Base-by-base conservation (phyloP, 352 stramenopile genomes). In the Pythium chondricola region DNA sequence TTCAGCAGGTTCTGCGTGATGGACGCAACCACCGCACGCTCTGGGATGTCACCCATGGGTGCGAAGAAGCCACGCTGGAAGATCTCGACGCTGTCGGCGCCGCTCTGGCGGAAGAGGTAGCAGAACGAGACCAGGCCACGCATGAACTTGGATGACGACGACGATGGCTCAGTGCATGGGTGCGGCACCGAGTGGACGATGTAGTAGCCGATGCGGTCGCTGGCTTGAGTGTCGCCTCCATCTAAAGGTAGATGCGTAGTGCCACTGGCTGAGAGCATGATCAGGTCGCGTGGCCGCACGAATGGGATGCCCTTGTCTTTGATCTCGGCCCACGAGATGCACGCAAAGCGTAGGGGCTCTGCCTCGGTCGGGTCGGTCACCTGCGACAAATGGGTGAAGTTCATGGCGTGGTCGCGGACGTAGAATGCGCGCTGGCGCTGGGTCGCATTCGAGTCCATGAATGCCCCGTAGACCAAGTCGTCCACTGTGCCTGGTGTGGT, bases 201-300 rank as follows among this genome's bases (percentile, higher is more conserved):
- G 24, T 54, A 46, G 37, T 47, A 54, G 16, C 47, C 47, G 7
- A 54, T 24, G 33, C 35, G 35, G 22, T 54, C 47, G n/a, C n/a
- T n/a, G n/a, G n/a, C n/a, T n/a, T n/a, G n/a, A n/a, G n/a, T n/a
- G n/a, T n/a, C n/a, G n/a, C n/a, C n/a, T 14, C 37, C 47, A 39
- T 8, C n/a, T 16, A 5, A 14, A 20, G 41, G 10, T 14, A 24
- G 13, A 11, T 13, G 6, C 6, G 35, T 48, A 6, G 18, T 27
- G 11, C 41, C 41, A 6, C 13, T 48, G 8, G 41, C 22, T 22
- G 26, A 17, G 22, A 48, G 22, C 16, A 17, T 33, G 13, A 36
- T 11, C 10, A 48, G 10, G 26, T 48, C 41, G 16, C 41, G 24
- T 14, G 22, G 9, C 18, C 17, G 8, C 6, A 48, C 41, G 20